phyloP scores from a whole-genome alignment of 495 filamentous ascomycete species.

The Talaromyces borbonicus region DNA sequence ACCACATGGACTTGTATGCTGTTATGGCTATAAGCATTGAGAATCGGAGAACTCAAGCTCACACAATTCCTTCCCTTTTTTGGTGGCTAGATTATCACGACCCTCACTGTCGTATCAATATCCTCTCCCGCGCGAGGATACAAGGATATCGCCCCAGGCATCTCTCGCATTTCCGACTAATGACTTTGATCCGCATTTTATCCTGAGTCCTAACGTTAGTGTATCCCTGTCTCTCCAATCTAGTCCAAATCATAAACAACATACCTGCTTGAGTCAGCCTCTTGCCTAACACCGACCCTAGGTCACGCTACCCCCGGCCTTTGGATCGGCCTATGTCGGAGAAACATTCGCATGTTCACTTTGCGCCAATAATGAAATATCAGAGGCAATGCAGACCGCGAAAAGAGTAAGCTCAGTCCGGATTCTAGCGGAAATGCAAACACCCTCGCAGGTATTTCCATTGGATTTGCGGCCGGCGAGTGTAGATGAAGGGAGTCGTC shows the following conservation, averaged over 20 bases:
- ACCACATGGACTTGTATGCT: not conserved
- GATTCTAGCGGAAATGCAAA: constrained; percentile 91
- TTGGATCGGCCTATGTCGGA: constrained; percentile 90
- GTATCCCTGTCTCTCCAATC: not conserved
- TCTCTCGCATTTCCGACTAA: constrained; percentile 44
- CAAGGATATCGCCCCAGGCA: constrained; percentile 39
- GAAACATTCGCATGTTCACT: constrained; percentile 92
- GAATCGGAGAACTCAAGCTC: too few species aligned
- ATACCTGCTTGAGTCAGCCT: not conserved
- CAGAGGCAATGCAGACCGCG: constrained; percentile 25
- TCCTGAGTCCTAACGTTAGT: constrained; percentile 49
- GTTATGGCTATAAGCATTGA: not conserved
- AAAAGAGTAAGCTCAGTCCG: constrained; percentile 62
- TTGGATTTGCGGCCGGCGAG: constrained; percentile 43
- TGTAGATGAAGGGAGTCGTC: too few species aligned
- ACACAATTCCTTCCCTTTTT: too few species aligned
- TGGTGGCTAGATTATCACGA: constrained; percentile 37
- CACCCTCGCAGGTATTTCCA: constrained; percentile 53
- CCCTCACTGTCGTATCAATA: constrained; percentile 47
- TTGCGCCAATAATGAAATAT: constrained; percentile 83
- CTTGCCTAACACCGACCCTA: constrained; percentile 14
- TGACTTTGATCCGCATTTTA: constrained; percentile 40
- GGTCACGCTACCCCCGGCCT: constrained; percentile 86
- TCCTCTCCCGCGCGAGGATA: constrained; percentile 42
- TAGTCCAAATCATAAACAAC: too few species aligned